Evolutionary conservation across 164 flowering plant genomes (phyloP).

Genomic region (Nelumbo lutea): DNA sequence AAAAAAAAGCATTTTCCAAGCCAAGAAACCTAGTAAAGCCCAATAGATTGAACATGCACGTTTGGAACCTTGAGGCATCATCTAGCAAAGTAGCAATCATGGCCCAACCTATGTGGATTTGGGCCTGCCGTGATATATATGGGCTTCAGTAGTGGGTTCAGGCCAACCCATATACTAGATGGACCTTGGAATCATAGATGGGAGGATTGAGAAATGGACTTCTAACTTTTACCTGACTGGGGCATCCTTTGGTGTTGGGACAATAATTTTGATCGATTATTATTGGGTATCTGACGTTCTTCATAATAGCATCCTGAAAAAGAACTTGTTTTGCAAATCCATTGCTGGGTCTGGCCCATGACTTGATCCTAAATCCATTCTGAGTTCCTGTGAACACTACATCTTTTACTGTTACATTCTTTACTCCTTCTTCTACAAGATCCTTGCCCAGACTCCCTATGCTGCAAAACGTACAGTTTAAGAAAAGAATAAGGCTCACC

Average conservation of each 20-base stretch:
- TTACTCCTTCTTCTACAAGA: constrained; percentile 24
- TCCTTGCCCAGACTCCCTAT: constrained; percentile 28
- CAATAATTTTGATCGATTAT: constrained; percentile 34
- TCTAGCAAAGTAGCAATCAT: too few species aligned
- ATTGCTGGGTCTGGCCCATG: constrained; percentile 32
- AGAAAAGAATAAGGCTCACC: neutral
- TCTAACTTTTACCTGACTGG: constrained; percentile 19
- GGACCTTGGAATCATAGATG: too few species aligned
- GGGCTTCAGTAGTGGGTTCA: too few species aligned
- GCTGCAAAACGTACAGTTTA: constrained; percentile 8
- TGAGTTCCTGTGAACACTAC: constrained; percentile 22
- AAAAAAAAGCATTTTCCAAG: too few species aligned
- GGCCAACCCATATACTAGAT: too few species aligned
- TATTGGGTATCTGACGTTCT: constrained; percentile 24
- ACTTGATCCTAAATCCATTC: constrained; percentile 30
- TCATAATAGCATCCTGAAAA: constrained; percentile 23
- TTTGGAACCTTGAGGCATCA: too few species aligned
- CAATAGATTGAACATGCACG: too few species aligned
- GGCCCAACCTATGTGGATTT: too few species aligned
- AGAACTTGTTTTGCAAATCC: constrained; percentile 27
- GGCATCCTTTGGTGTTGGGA: constrained; percentile 22
- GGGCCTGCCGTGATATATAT: too few species aligned
- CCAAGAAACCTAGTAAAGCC: too few species aligned
- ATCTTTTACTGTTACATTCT: constrained; percentile 22
- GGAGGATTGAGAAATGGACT: neutral